These are phyloP conservation scores for Monilinia polystroma DNA, from an alignment of 2,329 filamentous ascomycete genomes.

Conservation along the genomic window DNA sequence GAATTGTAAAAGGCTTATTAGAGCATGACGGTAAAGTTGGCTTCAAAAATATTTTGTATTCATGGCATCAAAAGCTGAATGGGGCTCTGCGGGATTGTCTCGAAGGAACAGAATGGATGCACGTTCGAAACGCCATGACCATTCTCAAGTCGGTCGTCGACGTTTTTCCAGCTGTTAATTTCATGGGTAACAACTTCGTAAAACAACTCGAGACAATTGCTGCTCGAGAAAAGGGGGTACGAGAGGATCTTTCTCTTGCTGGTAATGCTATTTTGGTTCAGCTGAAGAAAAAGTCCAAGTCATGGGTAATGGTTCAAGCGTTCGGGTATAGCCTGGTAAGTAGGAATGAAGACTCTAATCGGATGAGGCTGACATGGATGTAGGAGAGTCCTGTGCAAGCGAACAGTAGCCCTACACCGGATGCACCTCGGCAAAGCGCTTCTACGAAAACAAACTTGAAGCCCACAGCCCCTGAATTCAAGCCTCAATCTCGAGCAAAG, in stretches of 20 bases:
- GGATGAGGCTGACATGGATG: constrained; percentile 38
- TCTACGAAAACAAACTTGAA: constrained; percentile 49
- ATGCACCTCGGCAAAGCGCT: constrained; percentile 15
- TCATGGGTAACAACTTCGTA: constrained; percentile 71
- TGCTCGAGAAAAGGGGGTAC: constrained; percentile 59
- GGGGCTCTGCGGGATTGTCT: constrained; percentile 79
- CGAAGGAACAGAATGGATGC: constrained; percentile 87
- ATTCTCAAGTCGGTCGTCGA: constrained; percentile 78
- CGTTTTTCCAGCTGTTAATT: constrained; percentile 85
- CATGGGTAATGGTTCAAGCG: constrained; percentile 73
- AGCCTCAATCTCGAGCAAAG: constrained; percentile 47
- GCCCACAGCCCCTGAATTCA: constrained; percentile 63
- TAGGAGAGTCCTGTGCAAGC: constrained; percentile 25
- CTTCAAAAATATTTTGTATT: constrained; percentile 81
- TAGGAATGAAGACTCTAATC: not conserved
- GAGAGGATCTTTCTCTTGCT: constrained; percentile 73
- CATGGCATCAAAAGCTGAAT: constrained; percentile 85
- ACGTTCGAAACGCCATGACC: constrained; percentile 93
- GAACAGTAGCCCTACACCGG: constrained; percentile 24
- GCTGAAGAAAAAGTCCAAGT: constrained; percentile 63
- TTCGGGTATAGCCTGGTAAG: constrained; percentile 66
- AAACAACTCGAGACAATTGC: constrained; percentile 65
- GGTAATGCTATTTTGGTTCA: constrained; percentile 70
- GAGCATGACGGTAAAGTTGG: constrained; percentile 81
- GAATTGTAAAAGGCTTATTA: constrained; percentile 68